phyloP scores from a whole-genome alignment of 164 flowering plant species.

The Magnolia changhungtana region DNA sequence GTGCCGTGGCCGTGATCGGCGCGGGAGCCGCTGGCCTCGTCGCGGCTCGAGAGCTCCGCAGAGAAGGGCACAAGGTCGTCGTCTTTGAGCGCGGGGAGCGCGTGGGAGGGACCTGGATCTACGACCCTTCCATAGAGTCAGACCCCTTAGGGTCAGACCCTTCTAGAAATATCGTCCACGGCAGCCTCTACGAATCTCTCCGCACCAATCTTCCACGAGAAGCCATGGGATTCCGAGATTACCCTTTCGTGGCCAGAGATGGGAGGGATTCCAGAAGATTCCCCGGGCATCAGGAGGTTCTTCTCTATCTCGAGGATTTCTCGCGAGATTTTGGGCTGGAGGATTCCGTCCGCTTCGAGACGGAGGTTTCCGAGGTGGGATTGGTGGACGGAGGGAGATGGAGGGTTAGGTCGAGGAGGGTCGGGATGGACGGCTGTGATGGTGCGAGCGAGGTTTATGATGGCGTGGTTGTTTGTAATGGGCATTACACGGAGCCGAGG shows the following conservation, averaged over 20 bases:
- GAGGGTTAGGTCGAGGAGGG: constrained; percentile 40
- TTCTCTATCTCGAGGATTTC: constrained; percentile 55
- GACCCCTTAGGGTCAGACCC: constrained; percentile 68
- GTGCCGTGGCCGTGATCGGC: constrained; percentile 72
- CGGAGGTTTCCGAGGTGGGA: constrained; percentile 59
- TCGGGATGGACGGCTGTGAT: constrained; percentile 4
- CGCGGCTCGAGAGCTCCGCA: constrained; percentile 69
- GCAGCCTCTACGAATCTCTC: constrained; percentile 75
- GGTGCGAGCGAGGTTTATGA: constrained; percentile 37
- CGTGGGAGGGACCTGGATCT: constrained; percentile 82
- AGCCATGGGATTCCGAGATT: constrained; percentile 68
- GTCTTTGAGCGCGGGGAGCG: constrained; percentile 51
- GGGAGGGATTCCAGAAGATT: constrained; percentile 57
- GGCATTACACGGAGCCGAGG: constrained; percentile 54
- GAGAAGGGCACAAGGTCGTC: constrained; percentile 73
- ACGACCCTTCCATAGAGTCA: constrained; percentile 48
- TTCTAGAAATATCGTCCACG: constrained; percentile 44
- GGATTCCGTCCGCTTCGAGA: constrained; percentile 57
- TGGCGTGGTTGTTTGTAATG: constrained; percentile 55
- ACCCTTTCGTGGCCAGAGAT: constrained; percentile 46
- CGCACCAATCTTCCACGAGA: constrained; percentile 85
- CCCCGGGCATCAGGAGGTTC: constrained; percentile 76
- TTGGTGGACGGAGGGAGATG: constrained; percentile 51
- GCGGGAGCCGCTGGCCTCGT: constrained; percentile 81
- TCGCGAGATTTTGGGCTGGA: constrained; percentile 41